Percentiles rank a stretch among this genome's conserved stretches.
Conservation (phyloP, 352 stramenopile species). For the Paralagenidium karlingii region DNA sequence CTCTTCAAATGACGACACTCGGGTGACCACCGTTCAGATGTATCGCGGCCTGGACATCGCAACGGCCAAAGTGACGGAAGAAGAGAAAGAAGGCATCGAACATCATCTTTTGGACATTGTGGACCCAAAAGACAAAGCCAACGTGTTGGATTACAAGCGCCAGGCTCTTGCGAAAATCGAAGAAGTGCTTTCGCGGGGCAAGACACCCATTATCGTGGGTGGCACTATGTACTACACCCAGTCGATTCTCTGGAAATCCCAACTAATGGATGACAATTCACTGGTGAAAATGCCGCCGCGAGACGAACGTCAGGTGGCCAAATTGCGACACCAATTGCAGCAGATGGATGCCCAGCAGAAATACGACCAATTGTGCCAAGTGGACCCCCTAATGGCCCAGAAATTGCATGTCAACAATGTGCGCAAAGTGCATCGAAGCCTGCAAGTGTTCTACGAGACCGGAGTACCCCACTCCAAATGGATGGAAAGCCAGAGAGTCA, state of each 20-base stretch:
- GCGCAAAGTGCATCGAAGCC: constrained; percentile 73
- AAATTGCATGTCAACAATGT: constrained; percentile 78
- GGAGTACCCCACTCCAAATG: constrained; percentile 62
- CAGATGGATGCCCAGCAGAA: constrained; percentile 34
- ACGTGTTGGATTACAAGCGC: constrained; percentile 77
- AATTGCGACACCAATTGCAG: constrained; percentile 2
- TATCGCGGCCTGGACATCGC: constrained; percentile 83
- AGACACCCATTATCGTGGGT: constrained; percentile 85
- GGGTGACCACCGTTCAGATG: constrained; percentile 26
- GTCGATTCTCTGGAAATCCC: constrained; percentile 77
- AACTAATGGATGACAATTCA: constrained; percentile 68
- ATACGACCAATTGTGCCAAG: constrained; percentile 36
- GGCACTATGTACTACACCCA: constrained; percentile 91
- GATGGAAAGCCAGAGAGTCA: constrained; percentile 34
- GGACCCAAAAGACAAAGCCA: constrained; percentile 53
- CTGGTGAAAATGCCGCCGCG: constrained; percentile 6
- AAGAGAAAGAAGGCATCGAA: constrained; percentile 80
- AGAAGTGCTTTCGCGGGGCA: constrained; percentile 72
- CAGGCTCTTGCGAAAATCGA: constrained; percentile 64
- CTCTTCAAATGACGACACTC: not conserved
- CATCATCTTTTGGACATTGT: constrained; percentile 85
- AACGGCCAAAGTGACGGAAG: constrained; percentile 76
- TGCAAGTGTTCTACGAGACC: constrained; percentile 78
- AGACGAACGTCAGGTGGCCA: not conserved
- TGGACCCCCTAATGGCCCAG: constrained; percentile 77